A percentile compares a stretch with the other conserved stretches of the same genome.
Evolutionary conservation across 805 yeast genomes (phyloP).

Genomic region (Metschnikowia matae): DNA sequence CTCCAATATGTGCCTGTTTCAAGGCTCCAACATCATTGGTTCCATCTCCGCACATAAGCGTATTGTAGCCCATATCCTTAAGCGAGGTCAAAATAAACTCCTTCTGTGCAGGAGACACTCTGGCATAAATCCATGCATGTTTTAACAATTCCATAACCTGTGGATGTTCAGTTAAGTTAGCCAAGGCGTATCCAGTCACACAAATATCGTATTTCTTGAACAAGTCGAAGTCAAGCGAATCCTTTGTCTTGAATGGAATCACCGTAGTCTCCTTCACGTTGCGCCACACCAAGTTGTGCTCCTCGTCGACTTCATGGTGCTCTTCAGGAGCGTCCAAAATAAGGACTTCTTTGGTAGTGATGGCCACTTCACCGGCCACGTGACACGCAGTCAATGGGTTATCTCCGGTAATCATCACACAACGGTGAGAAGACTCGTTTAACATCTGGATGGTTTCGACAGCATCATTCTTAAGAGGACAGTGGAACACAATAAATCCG

Average conservation of each 20-base stretch:
- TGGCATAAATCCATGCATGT: conserved; percentile 95
- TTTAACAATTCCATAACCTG: conserved; percentile 72
- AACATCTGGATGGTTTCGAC: conserved; percentile 85
- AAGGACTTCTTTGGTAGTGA: conserved; percentile 77
- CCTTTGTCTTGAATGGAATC: conserved; percentile 61
- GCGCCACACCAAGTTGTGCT: conserved; percentile 73
- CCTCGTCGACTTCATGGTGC: conserved; percentile 44
- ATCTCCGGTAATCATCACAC: conserved; percentile 98
- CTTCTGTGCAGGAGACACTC: conserved; percentile 95
- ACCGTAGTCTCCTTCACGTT: conserved; percentile 71
- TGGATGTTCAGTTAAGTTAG: conserved; percentile 57
- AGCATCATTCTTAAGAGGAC: conserved; percentile 95
- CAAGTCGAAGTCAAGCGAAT: conserved; percentile 50
- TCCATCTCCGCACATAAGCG: conserved; percentile 99
- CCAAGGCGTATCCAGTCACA: conserved; percentile 87
- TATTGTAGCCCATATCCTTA: conserved; percentile 85
- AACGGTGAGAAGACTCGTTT: conserved; percentile 92
- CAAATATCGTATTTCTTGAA: conserved; percentile 78
- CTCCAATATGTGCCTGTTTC: conserved; percentile 97
- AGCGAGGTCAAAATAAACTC: conserved; percentile 82
- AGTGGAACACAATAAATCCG: conserved; percentile 94
- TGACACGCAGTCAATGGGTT: conserved; percentile 97
- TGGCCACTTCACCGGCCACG: conserved; percentile 90
- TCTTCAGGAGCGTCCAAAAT: conserved; percentile 84
- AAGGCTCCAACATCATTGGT: conserved; percentile 99